phyloP scores from a whole-genome alignment of 192 early-diverging fungal genomes.

The Umbelopsis isabellina region DNA sequence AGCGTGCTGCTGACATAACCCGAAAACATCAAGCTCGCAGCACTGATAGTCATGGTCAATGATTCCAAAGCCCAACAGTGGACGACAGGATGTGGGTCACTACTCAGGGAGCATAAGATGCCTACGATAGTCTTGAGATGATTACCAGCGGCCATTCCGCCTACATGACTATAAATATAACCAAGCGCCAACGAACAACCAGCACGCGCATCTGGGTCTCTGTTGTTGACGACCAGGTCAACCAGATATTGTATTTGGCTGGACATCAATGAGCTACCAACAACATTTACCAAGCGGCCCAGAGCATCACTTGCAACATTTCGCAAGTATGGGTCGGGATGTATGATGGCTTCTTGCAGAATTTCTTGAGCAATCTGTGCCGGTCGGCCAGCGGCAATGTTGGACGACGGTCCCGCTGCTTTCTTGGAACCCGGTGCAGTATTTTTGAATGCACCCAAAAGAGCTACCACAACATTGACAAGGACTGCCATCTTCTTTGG shows the following conservation, averaged over 20 bases:
- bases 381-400: conserved; percentile 26
- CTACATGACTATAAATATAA: conserved; percentile 84
- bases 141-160: conserved; percentile 81
- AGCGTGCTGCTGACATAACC: conserved; percentile 88
- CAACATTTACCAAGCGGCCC: conserved; percentile 75
- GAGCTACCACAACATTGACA: conserved; percentile 75
- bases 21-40: conserved; percentile 91
- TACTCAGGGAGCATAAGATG: conserved; percentile 86
- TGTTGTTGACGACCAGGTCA: conserved; percentile 85
- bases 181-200: conserved; percentile 92
- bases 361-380: conserved; percentile 34
- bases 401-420: conserved; percentile 40
- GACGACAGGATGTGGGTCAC: conserved; percentile 92
- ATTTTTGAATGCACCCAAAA: conserved; percentile 73
- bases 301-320: conserved; percentile 80
- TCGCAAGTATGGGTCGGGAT: conserved; percentile 72
- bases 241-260: conserved; percentile 77
- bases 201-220: conserved; percentile 93
- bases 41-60: conserved; percentile 81
- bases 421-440: conserved; percentile 55
- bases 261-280: conserved; percentile 68
- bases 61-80: conserved; percentile 92
- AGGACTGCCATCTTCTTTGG: conserved; percentile 77
- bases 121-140: conserved; percentile 90
- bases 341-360: conserved; percentile 66